Percentiles rank a stretch among this genome's conserved stretches.
Evolutionary conservation across 192 early-diverging fungal genomes (phyloP).

Genomic region (Podila clonocystis): DNA sequence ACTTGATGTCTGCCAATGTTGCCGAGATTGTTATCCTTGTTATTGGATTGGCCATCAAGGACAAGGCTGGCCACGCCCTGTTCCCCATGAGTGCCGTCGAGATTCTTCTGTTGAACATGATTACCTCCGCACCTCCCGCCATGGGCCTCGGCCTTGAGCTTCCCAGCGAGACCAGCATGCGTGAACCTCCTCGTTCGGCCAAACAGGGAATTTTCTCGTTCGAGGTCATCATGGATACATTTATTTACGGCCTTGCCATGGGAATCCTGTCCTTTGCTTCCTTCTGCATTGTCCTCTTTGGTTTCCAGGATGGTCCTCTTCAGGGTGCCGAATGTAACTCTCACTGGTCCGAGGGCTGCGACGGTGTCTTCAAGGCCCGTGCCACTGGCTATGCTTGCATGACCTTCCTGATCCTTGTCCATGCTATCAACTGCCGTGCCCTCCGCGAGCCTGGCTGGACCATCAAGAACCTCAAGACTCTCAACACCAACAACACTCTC

Average conservation of each 20-base stretch:
- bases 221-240: constrained; percentile 73
- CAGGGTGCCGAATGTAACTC: constrained; percentile 59
- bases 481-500: constrained; percentile 46
- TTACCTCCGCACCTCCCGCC: constrained; percentile 81
- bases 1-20: constrained; percentile 76
- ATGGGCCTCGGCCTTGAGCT: constrained; percentile 80
- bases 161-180: constrained; percentile 71
- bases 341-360: constrained; percentile 50
- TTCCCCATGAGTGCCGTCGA: constrained; percentile 82
- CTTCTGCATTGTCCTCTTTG: constrained; percentile 74
- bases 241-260: constrained; percentile 74
- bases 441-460: constrained; percentile 69
- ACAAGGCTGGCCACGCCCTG: constrained; percentile 63
- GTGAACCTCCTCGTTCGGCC: constrained; percentile 71
- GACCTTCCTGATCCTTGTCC: constrained; percentile 75
- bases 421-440: constrained; percentile 82
- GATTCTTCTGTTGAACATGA: constrained; percentile 82
- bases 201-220: constrained; percentile 74
- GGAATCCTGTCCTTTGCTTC: constrained; percentile 69
- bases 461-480: constrained; percentile 12
- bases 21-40: constrained; percentile 76
- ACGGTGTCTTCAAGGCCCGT: constrained; percentile 76
- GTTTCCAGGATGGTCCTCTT: constrained; percentile 67
- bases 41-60: constrained; percentile 76
- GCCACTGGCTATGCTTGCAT: constrained; percentile 76